phyloP scores from a whole-genome alignment of 73 alveolate species.

The Paramecium caudatum region DNA sequence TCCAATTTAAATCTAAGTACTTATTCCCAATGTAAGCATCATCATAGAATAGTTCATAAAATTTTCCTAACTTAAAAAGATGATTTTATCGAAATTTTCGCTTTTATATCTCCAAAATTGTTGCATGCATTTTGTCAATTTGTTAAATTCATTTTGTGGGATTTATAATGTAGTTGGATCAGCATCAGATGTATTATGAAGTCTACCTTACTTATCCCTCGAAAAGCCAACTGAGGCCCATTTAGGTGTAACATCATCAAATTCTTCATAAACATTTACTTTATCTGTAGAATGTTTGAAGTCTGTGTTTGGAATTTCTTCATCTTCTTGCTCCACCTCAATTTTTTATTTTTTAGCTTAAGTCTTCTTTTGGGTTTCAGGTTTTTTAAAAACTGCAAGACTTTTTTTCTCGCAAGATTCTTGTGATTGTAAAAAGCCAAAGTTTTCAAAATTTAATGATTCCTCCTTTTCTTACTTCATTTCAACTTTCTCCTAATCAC shows the following conservation, averaged over 20 bases:
- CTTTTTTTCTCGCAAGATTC: neutral
- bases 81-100: constrained; percentile 80
- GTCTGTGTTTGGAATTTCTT: too few relatives aligned
- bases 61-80: constrained; percentile 89
- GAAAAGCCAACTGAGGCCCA: constrained; percentile 71
- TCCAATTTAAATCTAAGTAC: constrained; percentile 88
- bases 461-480: neutral
- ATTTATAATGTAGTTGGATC: constrained; percentile 86
- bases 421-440: neutral
- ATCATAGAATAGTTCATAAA: constrained; percentile 86
- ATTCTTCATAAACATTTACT: constrained; percentile 35
- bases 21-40: constrained; percentile 86
- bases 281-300: constrained; percentile 22
- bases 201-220: constrained; percentile 77
- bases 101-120: constrained; percentile 85
- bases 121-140: constrained; percentile 82
- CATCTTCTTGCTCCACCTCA: too few relatives aligned
- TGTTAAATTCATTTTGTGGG: constrained; percentile 77
- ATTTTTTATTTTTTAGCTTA: too few relatives aligned
- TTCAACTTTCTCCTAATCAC: constrained; percentile 5
- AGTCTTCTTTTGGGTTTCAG: neutral
- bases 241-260: constrained; percentile 73
- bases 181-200: constrained; percentile 80
- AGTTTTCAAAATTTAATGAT: neutral
- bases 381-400: neutral